These are phyloP conservation scores for Auricularia sp. DNA, from an alignment of 768 basidiomycete species.

Conservation along the genomic window DNA sequence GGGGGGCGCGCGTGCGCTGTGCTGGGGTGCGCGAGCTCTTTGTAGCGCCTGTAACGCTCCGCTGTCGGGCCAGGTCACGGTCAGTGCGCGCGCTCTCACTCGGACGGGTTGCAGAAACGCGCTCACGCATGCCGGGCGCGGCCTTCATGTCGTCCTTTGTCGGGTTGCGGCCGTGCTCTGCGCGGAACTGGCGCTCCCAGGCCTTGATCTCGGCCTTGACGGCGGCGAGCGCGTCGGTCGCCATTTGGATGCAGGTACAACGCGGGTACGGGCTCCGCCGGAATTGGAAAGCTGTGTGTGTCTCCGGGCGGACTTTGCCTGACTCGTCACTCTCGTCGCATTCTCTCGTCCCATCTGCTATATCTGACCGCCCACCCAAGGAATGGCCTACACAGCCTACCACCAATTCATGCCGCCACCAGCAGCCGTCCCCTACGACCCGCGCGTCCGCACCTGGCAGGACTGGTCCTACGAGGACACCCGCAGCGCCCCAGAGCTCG, in stretches of 20 bases:
- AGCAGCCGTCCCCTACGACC: background rate
- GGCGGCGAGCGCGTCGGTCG: slow-evolving; percentile 1
- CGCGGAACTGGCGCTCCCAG: slow-evolving; percentile 9
- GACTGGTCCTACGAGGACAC: background rate
- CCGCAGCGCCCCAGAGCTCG: background rate
- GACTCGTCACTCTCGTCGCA: background rate
- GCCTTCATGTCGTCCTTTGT: slow-evolving; percentile 10
- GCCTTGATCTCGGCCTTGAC: slow-evolving; percentile 8
- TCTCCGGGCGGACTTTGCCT: background rate
- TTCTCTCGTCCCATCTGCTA: background rate
- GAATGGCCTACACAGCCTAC: background rate
- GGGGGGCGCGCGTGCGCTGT: background rate
- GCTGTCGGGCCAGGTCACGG: background rate
- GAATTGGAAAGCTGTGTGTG: background rate
- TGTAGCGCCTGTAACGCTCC: slow-evolving; percentile 9
- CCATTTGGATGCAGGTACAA: background rate
- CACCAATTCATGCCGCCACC: background rate
- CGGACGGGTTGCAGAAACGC: background rate
- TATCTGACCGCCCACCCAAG: background rate
- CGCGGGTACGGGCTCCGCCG: background rate
- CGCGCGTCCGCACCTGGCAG: background rate
- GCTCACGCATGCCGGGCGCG: slow-evolving; percentile 5
- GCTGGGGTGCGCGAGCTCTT: background rate
- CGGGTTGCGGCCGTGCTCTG: slow-evolving; percentile 5
- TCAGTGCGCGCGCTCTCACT: background rate